phyloP scores from a whole-genome alignment of 176 grass and related monocot species.

The Hordeum vulgare region DNA sequence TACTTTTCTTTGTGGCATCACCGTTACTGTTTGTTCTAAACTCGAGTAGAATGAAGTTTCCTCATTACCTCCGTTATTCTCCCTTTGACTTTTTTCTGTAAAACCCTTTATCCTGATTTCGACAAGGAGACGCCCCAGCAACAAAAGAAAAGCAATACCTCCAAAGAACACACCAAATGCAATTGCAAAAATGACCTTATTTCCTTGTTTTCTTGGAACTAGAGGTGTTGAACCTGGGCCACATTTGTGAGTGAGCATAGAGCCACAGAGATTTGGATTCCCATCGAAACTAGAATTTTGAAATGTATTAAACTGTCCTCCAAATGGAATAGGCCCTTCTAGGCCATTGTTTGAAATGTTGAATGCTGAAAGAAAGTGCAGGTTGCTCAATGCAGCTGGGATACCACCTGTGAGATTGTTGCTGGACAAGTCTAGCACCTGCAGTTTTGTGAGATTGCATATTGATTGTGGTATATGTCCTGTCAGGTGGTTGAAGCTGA shows the following conservation, averaged over 20 bases:
- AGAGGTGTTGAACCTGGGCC: background rate
- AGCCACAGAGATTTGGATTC: slow-evolving; percentile 19
- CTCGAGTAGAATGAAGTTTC: background rate
- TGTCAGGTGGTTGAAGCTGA: slow-evolving; percentile 15
- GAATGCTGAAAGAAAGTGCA: slow-evolving; percentile 26
- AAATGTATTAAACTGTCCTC: slow-evolving; percentile 25
- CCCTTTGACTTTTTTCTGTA: background rate
- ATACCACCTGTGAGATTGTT: slow-evolving; percentile 18
- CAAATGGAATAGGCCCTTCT: slow-evolving; percentile 22
- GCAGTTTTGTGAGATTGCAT: slow-evolving; percentile 24
- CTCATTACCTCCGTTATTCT: background rate
- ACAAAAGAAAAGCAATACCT: background rate
- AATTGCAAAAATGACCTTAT: background rate
- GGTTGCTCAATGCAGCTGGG: background rate
- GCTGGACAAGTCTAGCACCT: slow-evolving; percentile 3
- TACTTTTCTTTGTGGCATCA: background rate
- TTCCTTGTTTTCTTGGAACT: background rate
- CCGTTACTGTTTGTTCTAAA: background rate
- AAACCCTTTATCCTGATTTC: background rate
- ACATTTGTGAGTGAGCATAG: background rate
- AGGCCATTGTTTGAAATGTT: slow-evolving; percentile 22
- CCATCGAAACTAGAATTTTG: background rate
- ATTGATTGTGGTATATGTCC: slow-evolving; percentile 3
- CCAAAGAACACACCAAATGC: slow-evolving; percentile 23
- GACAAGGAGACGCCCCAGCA: background rate